Evolutionary conservation across 108 stramenopile species (phyloP).

Genomic region (Fistulifera solaris): DNA sequence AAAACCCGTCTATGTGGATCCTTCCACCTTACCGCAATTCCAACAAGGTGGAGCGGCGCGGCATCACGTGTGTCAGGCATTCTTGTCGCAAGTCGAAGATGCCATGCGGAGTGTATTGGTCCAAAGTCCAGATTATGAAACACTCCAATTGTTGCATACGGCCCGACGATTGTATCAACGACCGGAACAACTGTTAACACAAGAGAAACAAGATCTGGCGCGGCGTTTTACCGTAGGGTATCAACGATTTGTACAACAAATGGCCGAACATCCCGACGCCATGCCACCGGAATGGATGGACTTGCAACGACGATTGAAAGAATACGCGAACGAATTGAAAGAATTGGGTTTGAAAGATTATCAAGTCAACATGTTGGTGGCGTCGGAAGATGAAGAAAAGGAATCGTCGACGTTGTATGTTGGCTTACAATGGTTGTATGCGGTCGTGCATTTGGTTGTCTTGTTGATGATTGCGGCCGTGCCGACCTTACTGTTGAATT

Average conservation of each 20-base stretch:
- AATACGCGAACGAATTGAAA: constrained; percentile 72
- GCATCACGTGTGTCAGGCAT: constrained; percentile 71
- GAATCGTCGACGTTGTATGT: constrained; percentile 14
- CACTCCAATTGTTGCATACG: constrained; percentile 86
- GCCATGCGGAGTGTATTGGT: constrained; percentile 92
- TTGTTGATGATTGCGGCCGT: constrained; percentile 71
- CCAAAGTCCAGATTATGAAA: constrained; percentile 91
- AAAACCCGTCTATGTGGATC: constrained; percentile 68
- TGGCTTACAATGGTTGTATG: constrained; percentile 69
- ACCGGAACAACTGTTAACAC: constrained; percentile 17
- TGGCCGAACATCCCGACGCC: constrained; percentile 34
- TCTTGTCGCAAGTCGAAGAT: constrained; percentile 78
- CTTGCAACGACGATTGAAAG: constrained; percentile 64
- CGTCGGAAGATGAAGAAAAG: constrained; percentile 18
- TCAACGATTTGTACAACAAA: constrained; percentile 58
- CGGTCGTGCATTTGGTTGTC: constrained; percentile 76
- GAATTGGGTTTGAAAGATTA: constrained; percentile 91
- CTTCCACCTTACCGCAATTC: constrained; percentile 50
- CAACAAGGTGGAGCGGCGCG: constrained; percentile 56
- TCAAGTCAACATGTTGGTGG: constrained; percentile 62
- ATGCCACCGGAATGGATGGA: constrained; percentile 72
- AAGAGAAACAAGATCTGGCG: constrained; percentile 86
- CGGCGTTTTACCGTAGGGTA: constrained; percentile 92
- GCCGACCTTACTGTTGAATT: constrained; percentile 83
- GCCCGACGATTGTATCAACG: constrained; percentile 83